Evolutionary conservation across 257 asterid genomes (phyloP).

Genomic region (Dorcoceras hygrometricum): DNA sequence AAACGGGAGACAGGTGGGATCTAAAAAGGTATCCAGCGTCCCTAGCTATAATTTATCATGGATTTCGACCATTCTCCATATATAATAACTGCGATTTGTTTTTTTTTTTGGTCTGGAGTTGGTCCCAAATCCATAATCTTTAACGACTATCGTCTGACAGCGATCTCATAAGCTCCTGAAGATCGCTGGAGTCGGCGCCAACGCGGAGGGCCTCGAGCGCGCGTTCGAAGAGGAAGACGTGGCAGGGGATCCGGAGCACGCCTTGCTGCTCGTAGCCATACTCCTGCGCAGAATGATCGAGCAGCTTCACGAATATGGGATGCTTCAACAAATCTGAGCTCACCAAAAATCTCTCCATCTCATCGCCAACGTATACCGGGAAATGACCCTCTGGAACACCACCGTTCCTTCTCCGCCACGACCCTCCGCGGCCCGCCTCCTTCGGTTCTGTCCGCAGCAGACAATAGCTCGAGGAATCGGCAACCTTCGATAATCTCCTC

Average conservation of each 20-base stretch:
- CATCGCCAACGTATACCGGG: slow-evolving; percentile 93
- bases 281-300: slow-evolving; percentile 74
- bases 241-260: slow-evolving; percentile 82
- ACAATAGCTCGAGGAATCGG: slow-evolving; percentile 67
- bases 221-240: slow-evolving; percentile 70
- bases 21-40: slow-evolving; percentile 2
- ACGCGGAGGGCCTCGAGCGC: slow-evolving; percentile 68
- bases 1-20: background rate
- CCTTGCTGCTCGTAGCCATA: slow-evolving; percentile 87
- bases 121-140: too few species aligned
- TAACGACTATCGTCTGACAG: slow-evolving; percentile 33
- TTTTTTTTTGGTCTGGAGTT: too few species aligned
- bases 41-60: slow-evolving; percentile 16
- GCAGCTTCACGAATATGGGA: slow-evolving; percentile 63
- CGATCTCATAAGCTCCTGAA: slow-evolving; percentile 47
- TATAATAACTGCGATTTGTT: too few species aligned
- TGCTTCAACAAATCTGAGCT: slow-evolving; percentile 77
- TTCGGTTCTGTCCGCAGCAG: slow-evolving; percentile 42
- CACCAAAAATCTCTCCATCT: slow-evolving; percentile 84
- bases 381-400: slow-evolving; percentile 83
- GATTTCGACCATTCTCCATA: too few species aligned
- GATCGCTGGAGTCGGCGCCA: slow-evolving; percentile 39
- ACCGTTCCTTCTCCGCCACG: slow-evolving; percentile 32
- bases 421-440: slow-evolving; percentile 25
- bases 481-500: slow-evolving; percentile 56